Conservation (phyloP, 306 rosid species). For the Vicia sativa region DNA sequence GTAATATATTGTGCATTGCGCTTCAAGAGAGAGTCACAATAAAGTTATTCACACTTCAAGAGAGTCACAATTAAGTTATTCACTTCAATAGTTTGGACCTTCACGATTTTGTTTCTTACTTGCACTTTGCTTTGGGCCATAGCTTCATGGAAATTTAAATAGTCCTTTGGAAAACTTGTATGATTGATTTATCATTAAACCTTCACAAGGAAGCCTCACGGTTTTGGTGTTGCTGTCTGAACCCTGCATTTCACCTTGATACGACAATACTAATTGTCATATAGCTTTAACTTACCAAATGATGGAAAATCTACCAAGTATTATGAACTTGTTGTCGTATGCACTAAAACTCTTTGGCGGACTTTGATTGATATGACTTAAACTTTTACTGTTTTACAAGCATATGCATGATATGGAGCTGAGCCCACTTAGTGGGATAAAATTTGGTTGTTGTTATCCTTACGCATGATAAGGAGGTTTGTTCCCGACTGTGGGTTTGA, state of each 20-base stretch:
- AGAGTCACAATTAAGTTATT: not conserved
- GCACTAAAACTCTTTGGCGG: not conserved
- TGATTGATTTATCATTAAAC: conserved; percentile 24
- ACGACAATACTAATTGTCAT: conserved; percentile 25
- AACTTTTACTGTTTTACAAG: too few species aligned
- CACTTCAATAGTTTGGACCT: conserved; percentile 3
- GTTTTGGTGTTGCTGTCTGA: not conserved
- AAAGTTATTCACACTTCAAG: too few species aligned
- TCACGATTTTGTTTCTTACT: not conserved
- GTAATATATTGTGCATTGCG: conserved; percentile 14
- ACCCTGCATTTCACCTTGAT: conserved; percentile 10
- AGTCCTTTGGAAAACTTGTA: conserved; percentile 8
- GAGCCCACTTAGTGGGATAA: too few species aligned
- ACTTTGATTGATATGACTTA: too few species aligned
- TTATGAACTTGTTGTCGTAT: not conserved
- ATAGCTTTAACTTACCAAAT: not conserved
- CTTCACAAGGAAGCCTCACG: conserved; percentile 4
- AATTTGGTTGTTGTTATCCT: not conserved
- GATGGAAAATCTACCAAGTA: conserved; percentile 15
- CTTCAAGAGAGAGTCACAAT: not conserved
- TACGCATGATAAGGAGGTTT: conserved; percentile 18
- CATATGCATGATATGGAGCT: too few species aligned
- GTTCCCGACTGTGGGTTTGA: conserved; percentile 7
- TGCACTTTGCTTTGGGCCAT: conserved; percentile 5
- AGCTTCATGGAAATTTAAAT: not conserved